These are phyloP conservation scores for Phlyctochytrium planicorne DNA, from an alignment of 192 early-diverging fungal genomes.

Conservation along the genomic window DNA sequence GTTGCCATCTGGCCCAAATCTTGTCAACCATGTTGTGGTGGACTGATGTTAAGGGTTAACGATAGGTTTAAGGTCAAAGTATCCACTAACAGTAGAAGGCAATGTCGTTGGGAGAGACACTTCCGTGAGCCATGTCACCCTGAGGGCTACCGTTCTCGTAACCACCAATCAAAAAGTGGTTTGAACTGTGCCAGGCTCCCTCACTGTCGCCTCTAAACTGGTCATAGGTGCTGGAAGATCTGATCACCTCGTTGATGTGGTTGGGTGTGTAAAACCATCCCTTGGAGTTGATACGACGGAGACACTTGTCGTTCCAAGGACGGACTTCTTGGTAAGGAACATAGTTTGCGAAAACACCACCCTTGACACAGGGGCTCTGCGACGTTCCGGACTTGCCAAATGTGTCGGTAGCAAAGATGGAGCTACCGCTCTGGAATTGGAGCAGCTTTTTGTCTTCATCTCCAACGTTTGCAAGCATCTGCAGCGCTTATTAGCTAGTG, in stretches of 20 bases:
- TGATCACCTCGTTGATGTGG: not conserved
- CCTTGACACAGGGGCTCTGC: not conserved
- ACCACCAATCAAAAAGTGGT: not conserved
- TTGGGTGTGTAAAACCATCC: no score
- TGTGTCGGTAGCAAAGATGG: not conserved
- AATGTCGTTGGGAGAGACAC: not conserved
- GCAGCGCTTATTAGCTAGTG: no score
- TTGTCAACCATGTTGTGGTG: conserved; percentile 28
- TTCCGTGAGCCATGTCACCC: not conserved
- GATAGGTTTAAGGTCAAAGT: not conserved
- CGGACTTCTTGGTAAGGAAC: no score
- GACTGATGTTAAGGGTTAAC: not conserved
- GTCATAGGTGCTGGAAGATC: not conserved
- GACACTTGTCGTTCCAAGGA: not conserved
- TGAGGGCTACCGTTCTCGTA: not conserved
- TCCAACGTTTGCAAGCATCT: no score
- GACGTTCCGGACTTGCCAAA: not conserved
- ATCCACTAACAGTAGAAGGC: not conserved
- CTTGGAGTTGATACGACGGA: not conserved
- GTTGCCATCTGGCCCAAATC: conserved; percentile 21
- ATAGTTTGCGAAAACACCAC: no score
- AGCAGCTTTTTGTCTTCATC: no score
- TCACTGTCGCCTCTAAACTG: not conserved
- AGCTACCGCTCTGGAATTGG: not conserved
- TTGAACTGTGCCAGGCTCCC: not conserved